Conservation (phyloP, 768 basidiomycete species). For the Tylopilus rubrobrunneus region DNA sequence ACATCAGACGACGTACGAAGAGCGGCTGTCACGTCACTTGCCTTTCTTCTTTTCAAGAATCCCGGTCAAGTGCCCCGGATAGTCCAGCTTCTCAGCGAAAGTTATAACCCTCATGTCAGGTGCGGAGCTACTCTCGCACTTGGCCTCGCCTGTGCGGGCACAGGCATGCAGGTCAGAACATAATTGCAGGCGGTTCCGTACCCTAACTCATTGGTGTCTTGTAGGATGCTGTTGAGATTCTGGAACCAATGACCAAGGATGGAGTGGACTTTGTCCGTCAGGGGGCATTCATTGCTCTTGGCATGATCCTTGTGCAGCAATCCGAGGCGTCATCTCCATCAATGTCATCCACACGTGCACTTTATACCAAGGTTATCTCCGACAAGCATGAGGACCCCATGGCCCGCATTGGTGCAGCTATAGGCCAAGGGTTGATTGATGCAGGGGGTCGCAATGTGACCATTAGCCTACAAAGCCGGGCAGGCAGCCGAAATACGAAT, state of each 20-base stretch:
- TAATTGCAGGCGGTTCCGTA: background rate
- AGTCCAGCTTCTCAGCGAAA: constrained; percentile 94
- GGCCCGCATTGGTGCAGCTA: constrained; percentile 94
- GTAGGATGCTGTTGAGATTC: constrained; percentile 91
- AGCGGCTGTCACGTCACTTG: constrained; percentile 92
- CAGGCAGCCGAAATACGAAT: constrained; percentile 88
- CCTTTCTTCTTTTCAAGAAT: constrained; percentile 96
- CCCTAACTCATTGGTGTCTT: background rate
- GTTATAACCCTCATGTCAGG: constrained; percentile 97
- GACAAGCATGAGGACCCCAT: constrained; percentile 99
- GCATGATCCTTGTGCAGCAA: constrained; percentile 96
- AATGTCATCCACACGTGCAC: constrained; percentile 71
- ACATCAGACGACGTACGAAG: constrained; percentile 96
- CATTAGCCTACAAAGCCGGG: constrained; percentile 88
- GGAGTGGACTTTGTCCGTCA: constrained; percentile 98
- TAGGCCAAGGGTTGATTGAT: constrained; percentile 96
- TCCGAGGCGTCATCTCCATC: constrained; percentile 88
- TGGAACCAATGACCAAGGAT: constrained; percentile 98
- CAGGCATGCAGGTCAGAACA: constrained; percentile 75
- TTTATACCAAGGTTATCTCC: constrained; percentile 83
- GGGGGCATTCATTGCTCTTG: constrained; percentile 91
- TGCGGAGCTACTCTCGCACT: constrained; percentile 96
- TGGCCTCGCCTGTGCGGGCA: constrained; percentile 96
- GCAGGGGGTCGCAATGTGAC: constrained; percentile 97
- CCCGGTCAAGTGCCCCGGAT: constrained; percentile 94